A percentile compares a stretch with the other conserved stretches of the same genome.
Conservation (phyloP, 179 eudicot genomes). For the Silene vulgaris region DNA sequence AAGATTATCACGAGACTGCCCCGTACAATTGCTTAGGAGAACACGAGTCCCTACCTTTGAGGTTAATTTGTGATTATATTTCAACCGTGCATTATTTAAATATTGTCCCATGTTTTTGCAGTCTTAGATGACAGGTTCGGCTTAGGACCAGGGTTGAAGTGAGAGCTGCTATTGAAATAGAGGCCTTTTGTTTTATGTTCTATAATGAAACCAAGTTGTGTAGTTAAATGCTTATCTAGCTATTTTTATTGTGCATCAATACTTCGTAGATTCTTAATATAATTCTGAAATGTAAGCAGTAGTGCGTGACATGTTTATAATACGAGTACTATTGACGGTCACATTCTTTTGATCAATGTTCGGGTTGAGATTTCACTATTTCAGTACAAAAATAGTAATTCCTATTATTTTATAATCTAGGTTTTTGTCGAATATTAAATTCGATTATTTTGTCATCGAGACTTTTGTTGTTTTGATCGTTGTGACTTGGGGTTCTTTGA, state of each 20-base stretch:
- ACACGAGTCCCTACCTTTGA: background rate
- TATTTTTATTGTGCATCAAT: constrained; percentile 24
- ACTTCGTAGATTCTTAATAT: constrained; percentile 28
- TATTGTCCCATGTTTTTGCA: constrained; percentile 12
- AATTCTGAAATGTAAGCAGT: constrained; percentile 23
- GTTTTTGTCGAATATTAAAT: background rate
- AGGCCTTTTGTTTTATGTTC: constrained; percentile 21
- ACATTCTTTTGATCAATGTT: constrained; percentile 21
- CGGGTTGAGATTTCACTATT: background rate
- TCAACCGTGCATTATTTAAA: background rate
- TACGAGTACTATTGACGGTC: constrained; percentile 14
- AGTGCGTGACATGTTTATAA: constrained; percentile 30
- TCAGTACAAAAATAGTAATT: background rate
- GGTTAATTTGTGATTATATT: background rate
- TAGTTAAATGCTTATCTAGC: constrained; percentile 22
- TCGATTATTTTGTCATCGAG: background rate
- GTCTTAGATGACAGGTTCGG: constrained; percentile 24
- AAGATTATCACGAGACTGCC: too few relatives aligned
- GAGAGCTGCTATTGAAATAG: constrained; percentile 22
- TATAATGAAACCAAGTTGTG: constrained; percentile 22
- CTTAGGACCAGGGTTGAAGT: constrained; percentile 19
- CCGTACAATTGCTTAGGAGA: too few relatives aligned
- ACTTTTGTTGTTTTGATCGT: background rate
- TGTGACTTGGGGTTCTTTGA: too few relatives aligned
- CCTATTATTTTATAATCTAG: background rate